phyloP scores from a whole-genome alignment of 768 basidiomycete genomes.

The Hypsizygus marmoreus region DNA sequence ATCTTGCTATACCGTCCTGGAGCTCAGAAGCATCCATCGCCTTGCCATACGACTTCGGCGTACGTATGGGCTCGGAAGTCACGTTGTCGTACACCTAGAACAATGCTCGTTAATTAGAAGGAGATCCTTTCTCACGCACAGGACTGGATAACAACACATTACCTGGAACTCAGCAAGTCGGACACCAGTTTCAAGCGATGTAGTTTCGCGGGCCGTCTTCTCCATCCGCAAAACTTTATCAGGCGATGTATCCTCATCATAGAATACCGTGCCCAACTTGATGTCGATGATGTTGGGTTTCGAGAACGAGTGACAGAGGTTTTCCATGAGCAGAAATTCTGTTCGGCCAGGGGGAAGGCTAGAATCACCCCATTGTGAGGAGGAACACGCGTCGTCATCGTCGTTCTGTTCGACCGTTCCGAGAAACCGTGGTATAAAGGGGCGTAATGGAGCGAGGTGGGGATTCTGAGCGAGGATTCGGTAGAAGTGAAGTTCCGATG shows the following conservation, averaged over 20 bases:
- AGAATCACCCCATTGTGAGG: slow-evolving; percentile 17
- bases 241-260: slow-evolving; percentile 60
- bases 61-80: slow-evolving; percentile 52
- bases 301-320: slow-evolving; percentile 68
- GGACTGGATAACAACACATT: slow-evolving; percentile 4
- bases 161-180: slow-evolving; percentile 92
- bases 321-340: slow-evolving; percentile 83
- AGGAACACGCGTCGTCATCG: slow-evolving; percentile 41
- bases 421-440: slow-evolving; percentile 71
- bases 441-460: slow-evolving; percentile 43
- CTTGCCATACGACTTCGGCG: slow-evolving; percentile 78
- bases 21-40: slow-evolving; percentile 68
- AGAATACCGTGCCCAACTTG: slow-evolving; percentile 90
- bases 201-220: slow-evolving; percentile 65
- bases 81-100: slow-evolving; percentile 70
- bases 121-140: background rate
- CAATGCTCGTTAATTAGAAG: background rate
- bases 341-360: slow-evolving; percentile 14
- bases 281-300: slow-evolving; percentile 88
- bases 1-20: slow-evolving; percentile 67
- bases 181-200: slow-evolving; percentile 73
- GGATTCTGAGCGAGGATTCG: slow-evolving; percentile 44
- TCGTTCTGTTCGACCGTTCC: slow-evolving; percentile 75
- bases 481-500: slow-evolving; percentile 73
- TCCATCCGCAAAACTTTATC: slow-evolving; percentile 83